These are phyloP conservation scores for Solanum habrochaites DNA, from an alignment of 257 asterid species.

Conservation along the genomic window DNA sequence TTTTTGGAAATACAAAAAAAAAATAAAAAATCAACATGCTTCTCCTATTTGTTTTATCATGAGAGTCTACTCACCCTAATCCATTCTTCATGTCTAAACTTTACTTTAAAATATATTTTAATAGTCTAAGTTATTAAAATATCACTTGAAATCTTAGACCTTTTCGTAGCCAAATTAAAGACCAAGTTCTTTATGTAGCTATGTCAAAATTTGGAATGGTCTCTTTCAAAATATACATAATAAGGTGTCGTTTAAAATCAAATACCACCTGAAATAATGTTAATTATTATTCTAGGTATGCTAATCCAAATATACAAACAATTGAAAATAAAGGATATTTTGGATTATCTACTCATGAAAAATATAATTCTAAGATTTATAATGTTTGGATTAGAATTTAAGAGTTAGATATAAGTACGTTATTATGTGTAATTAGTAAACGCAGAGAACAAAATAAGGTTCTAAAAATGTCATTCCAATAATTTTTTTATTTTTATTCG, in stretches of 20 bases:
- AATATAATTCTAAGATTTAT: neutral
- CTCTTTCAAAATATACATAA: neutral
- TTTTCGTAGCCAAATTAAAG: neutral
- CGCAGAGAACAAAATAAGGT: neutral
- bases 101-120: neutral
- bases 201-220: neutral
- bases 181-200: neutral
- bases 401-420: neutral
- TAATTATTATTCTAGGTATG: neutral
- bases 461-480: neutral
- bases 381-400: no score
- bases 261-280: neutral
- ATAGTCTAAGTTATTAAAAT: neutral
- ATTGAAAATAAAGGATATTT: neutral
- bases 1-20: neutral
- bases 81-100: neutral
- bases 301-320: neutral
- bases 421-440: neutral
- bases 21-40: neutral
- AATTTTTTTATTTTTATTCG: no score
- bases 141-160: neutral
- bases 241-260: neutral
- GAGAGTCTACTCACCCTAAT: neutral
- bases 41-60: neutral
- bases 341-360: neutral